Evolutionary conservation across 2,329 filamentous ascomycete genomes (phyloP), one percentile per base, ranked within the genome.

Genomic region (Beauveria scarabaeidicola): DNA sequence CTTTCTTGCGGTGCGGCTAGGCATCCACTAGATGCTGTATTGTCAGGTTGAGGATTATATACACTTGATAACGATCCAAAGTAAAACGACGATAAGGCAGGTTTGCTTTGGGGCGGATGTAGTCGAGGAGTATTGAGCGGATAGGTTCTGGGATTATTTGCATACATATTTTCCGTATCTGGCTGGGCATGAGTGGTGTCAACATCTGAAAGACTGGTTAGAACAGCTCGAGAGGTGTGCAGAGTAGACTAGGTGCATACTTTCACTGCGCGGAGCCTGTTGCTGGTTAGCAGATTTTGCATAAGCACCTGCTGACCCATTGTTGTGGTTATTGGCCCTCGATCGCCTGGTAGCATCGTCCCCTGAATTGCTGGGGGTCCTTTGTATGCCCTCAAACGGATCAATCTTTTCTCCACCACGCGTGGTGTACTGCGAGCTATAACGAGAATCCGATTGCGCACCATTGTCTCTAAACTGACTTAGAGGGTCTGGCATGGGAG

Each of bases 381-480:
- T 73, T 52, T 72, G 60, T 10, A 68, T 70, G 2, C 75, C 77
- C 48, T 83, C 81, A 61, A 82, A 84, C 0, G 81, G 77, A 50
- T 83, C 79, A 5, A 81, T 79, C 70, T 80, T 85, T 68, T 86
- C 84, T 38, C 83, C 82, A 13, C 80, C 76, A 36, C 79, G 76
- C 1, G 75, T 77, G 46, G 77, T 75, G 66, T 86, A 86, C 0
- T 83, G 82, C 6, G 80, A 81, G 64, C 81, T 81, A 58, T 82
- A 75, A n/a, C 82, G 76, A n/a, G 70, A 68, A 61, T 84, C 80
- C 46, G 72, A 60, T 47, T 73, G 73, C 1, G 69, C 69, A 5
- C 78, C 75, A 43, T 62, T 63, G 1, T 73, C 69, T 65, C 75
- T 74, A 61, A 82, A 81, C 54, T 77, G 72, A 23, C 73, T 75